phyloP scores from a whole-genome alignment of 1,284 basidiomycete genomes.

The Malassezia cuniculi region DNA sequence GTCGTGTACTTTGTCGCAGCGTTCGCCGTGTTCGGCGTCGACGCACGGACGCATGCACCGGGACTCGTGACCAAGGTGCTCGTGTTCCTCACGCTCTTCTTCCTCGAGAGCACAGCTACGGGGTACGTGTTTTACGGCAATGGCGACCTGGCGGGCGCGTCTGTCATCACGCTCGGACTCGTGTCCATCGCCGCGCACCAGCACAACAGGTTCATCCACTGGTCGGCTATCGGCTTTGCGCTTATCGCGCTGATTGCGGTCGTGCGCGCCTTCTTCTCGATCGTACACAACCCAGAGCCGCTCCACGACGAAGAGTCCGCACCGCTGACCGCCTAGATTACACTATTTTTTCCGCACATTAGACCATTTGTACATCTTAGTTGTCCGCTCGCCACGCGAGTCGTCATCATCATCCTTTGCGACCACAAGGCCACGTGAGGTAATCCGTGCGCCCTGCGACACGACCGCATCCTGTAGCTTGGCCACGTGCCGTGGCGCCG shows the following conservation, averaged over 20 bases:
- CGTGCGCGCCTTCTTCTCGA: constrained; percentile 51
- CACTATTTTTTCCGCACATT: constrained; percentile 14
- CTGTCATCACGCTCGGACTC: constrained; percentile 70
- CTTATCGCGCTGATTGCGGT: constrained; percentile 69
- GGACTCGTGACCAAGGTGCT: constrained; percentile 85
- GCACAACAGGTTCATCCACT: constrained; percentile 62
- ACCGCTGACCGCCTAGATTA: constrained; percentile 47
- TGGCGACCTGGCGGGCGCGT: constrained; percentile 75
- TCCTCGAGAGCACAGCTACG: constrained; percentile 80
- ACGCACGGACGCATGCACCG: constrained; percentile 55
- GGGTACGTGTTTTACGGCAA: constrained; percentile 72
- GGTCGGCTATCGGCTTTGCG: constrained; percentile 70
- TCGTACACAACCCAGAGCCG: constrained; percentile 48
- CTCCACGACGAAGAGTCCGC: constrained; percentile 61
- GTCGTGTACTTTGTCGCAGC: constrained; percentile 74
- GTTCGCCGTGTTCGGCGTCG: constrained; percentile 79
- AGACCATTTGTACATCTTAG: constrained; percentile 15
- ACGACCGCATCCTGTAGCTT: constrained; percentile 10
- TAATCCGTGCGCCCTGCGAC: constrained; percentile 6
- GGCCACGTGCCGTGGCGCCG: constrained; percentile 6
- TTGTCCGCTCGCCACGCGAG: neutral
- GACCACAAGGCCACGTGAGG: constrained; percentile 7
- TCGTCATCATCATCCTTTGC: constrained; percentile 3
- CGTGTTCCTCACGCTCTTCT: constrained; percentile 80
- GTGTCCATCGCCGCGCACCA: constrained; percentile 48